Base-by-base conservation (phyloP, 371 early-diverging fungal genomes). In the Basidiobolus meristosporus region DNA sequence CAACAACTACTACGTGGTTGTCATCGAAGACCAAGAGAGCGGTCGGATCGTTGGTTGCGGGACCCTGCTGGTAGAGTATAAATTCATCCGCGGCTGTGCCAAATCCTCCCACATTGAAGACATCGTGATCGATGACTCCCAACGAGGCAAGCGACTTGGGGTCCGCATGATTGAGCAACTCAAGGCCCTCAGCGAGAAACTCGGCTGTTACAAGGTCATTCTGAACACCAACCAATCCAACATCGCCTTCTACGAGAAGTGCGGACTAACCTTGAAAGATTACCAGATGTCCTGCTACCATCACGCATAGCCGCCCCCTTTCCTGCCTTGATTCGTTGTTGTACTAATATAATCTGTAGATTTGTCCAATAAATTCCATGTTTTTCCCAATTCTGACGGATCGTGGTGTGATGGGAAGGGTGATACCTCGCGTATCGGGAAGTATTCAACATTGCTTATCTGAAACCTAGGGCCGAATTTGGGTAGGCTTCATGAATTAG, bases 61-160 rank as follows among this genome's bases (percentile, higher is more conserved):
- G 22, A 91, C 96, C 12, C 59, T 98, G 38, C 54, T 98, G 22
- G 74, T 91, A 20, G 99, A 99, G 57, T 78, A 83, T 45, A 99
- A 99, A 66, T 92, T 98, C 50, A 71, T 95, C 20, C 79, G 85
- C 42, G 60, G 66, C 44, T 80, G 80, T 47, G 96, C 89, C 9
- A 55, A 77, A 35, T 87, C 71, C 18, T 91, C 77, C 1, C 83
- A 83, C 36, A 84, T 85, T 42, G 79, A 83, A 54, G 97, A 96
- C 51, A 91, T 98, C 57, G 97, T 92, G 26, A 90, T 93, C 11
- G 75, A 81, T 44, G 68, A 71, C 44, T 77, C 81, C 14, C 82
- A 89, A 57, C 91, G 92, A 46, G 96, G 98, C 35, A 73, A 84
- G 59, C 87, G 91, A 50, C 63, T 83, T 60, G 77, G 77, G 31